These are phyloP conservation scores for Pichia sp. DNA, from an alignment of 1,139 yeast genomes.

Conservation along the genomic window DNA sequence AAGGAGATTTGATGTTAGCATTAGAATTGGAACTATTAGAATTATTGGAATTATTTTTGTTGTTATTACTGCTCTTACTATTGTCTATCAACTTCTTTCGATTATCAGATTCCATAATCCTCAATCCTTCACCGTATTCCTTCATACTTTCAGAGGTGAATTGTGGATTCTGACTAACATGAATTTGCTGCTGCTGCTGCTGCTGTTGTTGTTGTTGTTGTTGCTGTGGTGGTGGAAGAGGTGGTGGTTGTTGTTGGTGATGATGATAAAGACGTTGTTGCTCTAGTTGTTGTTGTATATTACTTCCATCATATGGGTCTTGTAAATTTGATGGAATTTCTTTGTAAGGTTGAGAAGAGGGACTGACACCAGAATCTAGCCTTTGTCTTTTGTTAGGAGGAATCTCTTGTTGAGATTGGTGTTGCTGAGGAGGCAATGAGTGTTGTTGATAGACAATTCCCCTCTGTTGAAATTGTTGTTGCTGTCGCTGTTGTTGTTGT, in stretches of 20 bases:
- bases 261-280: too few species aligned
- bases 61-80: not conserved
- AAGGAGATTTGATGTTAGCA: not conserved
- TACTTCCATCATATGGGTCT: too few species aligned
- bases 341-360: too few species aligned
- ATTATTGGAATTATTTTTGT: not conserved
- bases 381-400: slow-evolving; percentile 9
- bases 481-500: slow-evolving; percentile 3
- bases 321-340: too few species aligned
- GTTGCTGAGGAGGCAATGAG: not conserved
- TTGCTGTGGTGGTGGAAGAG: too few species aligned
- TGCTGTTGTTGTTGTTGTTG: too few species aligned
- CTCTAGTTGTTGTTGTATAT: too few species aligned
- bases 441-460: not conserved
- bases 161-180: not conserved
- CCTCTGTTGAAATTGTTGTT: slow-evolving; percentile 11
- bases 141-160: slow-evolving; percentile 27
- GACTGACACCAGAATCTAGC: slow-evolving; percentile 6
- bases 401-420: not conserved
- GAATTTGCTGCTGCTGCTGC: too few species aligned
- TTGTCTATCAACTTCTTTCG: slow-evolving; percentile 30
- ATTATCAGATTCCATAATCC: slow-evolving; percentile 47
- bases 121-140: slow-evolving; percentile 50
- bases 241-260: too few species aligned
- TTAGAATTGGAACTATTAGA: not conserved